Percentiles rank a stretch among this genome's conserved stretches.
These are phyloP conservation scores for Aspergillus nanangensis DNA, from an alignment of 495 filamentous ascomycete genomes.

Conservation along the genomic window DNA sequence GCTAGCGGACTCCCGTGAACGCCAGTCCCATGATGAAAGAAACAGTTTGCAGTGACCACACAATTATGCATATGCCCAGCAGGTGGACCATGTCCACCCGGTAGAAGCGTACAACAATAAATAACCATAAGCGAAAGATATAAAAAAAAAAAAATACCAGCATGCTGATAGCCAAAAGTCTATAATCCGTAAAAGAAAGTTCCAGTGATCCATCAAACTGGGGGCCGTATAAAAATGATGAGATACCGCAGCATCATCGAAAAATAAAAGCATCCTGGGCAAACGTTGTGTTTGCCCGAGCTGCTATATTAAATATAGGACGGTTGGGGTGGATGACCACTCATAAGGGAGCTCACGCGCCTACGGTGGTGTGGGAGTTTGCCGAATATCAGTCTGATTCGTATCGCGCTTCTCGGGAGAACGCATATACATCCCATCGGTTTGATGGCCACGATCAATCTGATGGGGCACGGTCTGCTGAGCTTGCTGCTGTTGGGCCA, in stretches of 20 bases:
- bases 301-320: too few species aligned
- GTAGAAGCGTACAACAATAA: neutral
- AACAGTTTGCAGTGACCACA: neutral
- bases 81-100: neutral
- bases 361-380: constrained; percentile 42
- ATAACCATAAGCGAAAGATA: neutral
- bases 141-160: constrained; percentile 7
- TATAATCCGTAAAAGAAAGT: too few species aligned
- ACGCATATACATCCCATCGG: constrained; percentile 39
- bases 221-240: neutral
- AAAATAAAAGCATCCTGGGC: neutral
- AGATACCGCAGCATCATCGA: neutral
- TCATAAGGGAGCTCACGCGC: neutral
- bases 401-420: constrained; percentile 26
- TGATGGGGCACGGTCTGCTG: constrained; percentile 14
- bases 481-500: constrained; percentile 57
- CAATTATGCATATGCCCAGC: neutral
- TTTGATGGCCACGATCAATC: constrained; percentile 19
- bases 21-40: neutral
- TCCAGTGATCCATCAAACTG: too few species aligned
- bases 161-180: constrained; percentile 13
- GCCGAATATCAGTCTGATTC: constrained; percentile 25
- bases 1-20: neutral
- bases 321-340: too few species aligned
- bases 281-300: too few species aligned